Conservation (phyloP, 768 basidiomycete genomes). For the Hypsizygus marmoreus region DNA sequence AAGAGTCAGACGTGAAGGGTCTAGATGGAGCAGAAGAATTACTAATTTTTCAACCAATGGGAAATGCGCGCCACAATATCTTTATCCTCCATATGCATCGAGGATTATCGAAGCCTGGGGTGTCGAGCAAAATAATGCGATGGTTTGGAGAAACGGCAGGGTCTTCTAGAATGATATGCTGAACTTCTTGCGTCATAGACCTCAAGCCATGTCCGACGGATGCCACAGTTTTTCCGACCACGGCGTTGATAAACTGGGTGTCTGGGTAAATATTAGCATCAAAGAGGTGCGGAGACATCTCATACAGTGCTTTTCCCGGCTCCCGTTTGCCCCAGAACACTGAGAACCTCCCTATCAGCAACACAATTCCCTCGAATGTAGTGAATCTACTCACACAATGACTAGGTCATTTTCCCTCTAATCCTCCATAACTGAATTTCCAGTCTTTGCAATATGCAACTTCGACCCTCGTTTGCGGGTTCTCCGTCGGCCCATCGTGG, state of each 20-base stretch:
- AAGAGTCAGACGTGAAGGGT: neutral
- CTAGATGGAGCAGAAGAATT: too few species aligned
- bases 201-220: slow-evolving; percentile 23
- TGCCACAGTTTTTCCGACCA: slow-evolving; percentile 10
- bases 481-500: too few species aligned
- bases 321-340: slow-evolving; percentile 28
- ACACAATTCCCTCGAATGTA: neutral
- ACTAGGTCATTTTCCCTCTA: slow-evolving; percentile 17
- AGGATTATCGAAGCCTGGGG: slow-evolving; percentile 28
- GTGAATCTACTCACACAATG: slow-evolving; percentile 20
- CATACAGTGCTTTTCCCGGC: slow-evolving; percentile 33
- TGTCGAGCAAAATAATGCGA: slow-evolving; percentile 26
- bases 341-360: neutral
- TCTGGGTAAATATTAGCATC: neutral
- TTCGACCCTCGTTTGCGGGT: too few species aligned
- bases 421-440: too few species aligned
- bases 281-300: neutral
- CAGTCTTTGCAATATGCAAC: too few species aligned
- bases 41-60: slow-evolving; percentile 26
- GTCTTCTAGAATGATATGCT: slow-evolving; percentile 14
- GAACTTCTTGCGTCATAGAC: slow-evolving; percentile 24
- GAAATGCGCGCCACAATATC: slow-evolving; percentile 27
- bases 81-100: slow-evolving; percentile 16
- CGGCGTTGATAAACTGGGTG: slow-evolving; percentile 23
- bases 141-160: slow-evolving; percentile 9